These are phyloP conservation scores for Bipolaris bicolor DNA, from an alignment of 2,329 filamentous ascomycete genomes.

Conservation along the genomic window DNA sequence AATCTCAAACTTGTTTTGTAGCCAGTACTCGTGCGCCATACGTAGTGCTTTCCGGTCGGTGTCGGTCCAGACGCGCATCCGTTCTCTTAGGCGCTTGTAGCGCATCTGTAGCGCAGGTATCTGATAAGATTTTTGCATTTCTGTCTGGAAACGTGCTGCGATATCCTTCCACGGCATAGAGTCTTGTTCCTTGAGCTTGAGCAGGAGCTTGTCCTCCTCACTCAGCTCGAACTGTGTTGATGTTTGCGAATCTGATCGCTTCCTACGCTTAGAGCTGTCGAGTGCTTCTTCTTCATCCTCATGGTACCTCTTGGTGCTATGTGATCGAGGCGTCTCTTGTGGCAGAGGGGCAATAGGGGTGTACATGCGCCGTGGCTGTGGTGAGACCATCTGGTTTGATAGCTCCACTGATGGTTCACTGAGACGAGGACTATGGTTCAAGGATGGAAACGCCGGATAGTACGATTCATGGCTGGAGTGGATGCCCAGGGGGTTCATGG, in stretches of 20 bases:
- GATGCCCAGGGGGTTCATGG: conserved; percentile 51
- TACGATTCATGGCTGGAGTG: conserved; percentile 40
- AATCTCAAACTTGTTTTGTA: conserved; percentile 61
- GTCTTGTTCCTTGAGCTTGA: conserved; percentile 60
- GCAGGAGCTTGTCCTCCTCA: conserved; percentile 58
- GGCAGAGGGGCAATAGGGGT: conserved; percentile 55
- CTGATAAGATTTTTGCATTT: conserved; percentile 57
- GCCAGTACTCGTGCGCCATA: conserved; percentile 60
- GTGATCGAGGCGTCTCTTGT: conserved; percentile 36
- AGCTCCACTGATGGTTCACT: conserved; percentile 42
- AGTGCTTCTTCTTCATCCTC: conserved; percentile 46
- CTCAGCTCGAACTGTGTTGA: conserved; percentile 51
- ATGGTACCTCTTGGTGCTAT: conserved; percentile 45
- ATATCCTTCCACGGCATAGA: conserved; percentile 63
- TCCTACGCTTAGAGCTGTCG: conserved; percentile 49
- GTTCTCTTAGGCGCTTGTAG: conserved; percentile 58
- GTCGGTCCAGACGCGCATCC: conserved; percentile 60
- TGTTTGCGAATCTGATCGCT: conserved; percentile 48
- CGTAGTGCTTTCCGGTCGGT: conserved; percentile 57
- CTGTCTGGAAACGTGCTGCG: conserved; percentile 56
- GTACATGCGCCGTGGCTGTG: conserved; percentile 52
- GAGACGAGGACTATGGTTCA: conserved; percentile 39
- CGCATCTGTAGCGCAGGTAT: conserved; percentile 63
- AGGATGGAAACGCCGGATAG: conserved; percentile 38
- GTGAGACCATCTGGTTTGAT: conserved; percentile 36